A percentile compares a stretch with the other conserved stretches of the same genome.
phyloP scores from a whole-genome alignment of 2,329 filamentous ascomycete genomes.

The Paecilomyces niveus region DNA sequence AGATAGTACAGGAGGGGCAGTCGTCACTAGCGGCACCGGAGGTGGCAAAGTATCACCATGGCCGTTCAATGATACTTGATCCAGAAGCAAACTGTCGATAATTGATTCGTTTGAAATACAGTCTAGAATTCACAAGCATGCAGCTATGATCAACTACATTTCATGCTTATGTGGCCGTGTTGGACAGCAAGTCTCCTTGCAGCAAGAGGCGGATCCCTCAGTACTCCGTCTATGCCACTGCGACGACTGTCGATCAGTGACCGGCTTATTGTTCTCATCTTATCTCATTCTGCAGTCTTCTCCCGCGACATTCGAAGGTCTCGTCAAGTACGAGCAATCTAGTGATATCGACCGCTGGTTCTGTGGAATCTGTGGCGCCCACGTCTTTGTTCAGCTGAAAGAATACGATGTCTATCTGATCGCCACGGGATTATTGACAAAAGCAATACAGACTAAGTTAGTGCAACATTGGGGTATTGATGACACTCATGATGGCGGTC shows the following conservation, averaged over 20 bases:
- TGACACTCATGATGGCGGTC: slow-evolving; percentile 23
- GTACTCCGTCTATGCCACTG: slow-evolving; percentile 46
- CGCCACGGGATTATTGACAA: slow-evolving; percentile 24
- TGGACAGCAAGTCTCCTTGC: slow-evolving; percentile 17
- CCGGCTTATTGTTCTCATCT: slow-evolving; percentile 42
- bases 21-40: neutral
- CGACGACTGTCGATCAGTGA: slow-evolving; percentile 41
- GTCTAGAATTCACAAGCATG: neutral
- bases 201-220: slow-evolving; percentile 11
- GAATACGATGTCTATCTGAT: slow-evolving; percentile 21
- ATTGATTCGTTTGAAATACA: neutral
- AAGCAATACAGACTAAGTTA: slow-evolving; percentile 11
- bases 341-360: slow-evolving; percentile 39
- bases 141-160: slow-evolving; percentile 6
- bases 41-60: neutral
- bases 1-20: neutral
- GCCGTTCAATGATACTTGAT: neutral
- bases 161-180: slow-evolving; percentile 23
- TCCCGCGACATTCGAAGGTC: slow-evolving; percentile 24
- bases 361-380: slow-evolving; percentile 45
- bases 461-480: slow-evolving; percentile 21
- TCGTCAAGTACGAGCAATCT: slow-evolving; percentile 40
- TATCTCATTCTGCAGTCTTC: slow-evolving; percentile 34
- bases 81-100: neutral
- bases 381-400: slow-evolving; percentile 26